phyloP scores from a whole-genome alignment of 768 basidiomycete genomes.

The Thelephora aurantiotincta region DNA sequence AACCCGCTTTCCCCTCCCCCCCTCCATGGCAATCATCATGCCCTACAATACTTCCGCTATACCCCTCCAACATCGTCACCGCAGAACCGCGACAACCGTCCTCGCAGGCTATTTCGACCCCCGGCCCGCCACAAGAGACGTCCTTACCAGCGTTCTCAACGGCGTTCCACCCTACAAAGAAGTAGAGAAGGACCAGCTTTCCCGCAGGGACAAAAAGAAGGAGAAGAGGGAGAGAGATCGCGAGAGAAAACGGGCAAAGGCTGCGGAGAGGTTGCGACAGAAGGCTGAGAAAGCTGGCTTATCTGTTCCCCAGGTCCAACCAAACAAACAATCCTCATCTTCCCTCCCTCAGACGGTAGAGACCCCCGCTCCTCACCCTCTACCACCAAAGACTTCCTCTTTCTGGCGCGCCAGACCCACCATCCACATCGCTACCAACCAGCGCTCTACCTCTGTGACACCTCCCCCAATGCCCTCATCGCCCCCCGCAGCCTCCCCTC shows the following conservation, averaged over 20 bases:
- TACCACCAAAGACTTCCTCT: conserved; percentile 22
- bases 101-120: conserved; percentile 66
- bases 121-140: conserved; percentile 46
- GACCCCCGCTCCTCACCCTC: conserved; percentile 9
- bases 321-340: conserved; percentile 12
- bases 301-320: conserved; percentile 9
- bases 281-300: conserved; percentile 14
- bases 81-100: conserved; percentile 61
- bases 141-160: conserved; percentile 67
- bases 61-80: conserved; percentile 19
- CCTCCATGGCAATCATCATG: conserved; percentile 10
- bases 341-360: conserved; percentile 8
- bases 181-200: conserved; percentile 47
- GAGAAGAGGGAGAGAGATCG: conserved; percentile 38
- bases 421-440: conserved; percentile 56
- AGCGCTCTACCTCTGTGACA: conserved; percentile 61
- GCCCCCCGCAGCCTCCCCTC: conserved; percentile 19
- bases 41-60: conserved; percentile 5
- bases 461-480: conserved; percentile 58
- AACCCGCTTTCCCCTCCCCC: conserved; percentile 5
- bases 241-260: conserved; percentile 30
- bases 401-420: conserved; percentile 63
- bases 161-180: conserved; percentile 54
- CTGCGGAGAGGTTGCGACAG: conserved; percentile 19
- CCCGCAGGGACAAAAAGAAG: conserved; percentile 37